These are phyloP conservation scores for Sanghuangporus sanghuang DNA, from an alignment of 1,284 basidiomycete genomes.

Conservation along the genomic window DNA sequence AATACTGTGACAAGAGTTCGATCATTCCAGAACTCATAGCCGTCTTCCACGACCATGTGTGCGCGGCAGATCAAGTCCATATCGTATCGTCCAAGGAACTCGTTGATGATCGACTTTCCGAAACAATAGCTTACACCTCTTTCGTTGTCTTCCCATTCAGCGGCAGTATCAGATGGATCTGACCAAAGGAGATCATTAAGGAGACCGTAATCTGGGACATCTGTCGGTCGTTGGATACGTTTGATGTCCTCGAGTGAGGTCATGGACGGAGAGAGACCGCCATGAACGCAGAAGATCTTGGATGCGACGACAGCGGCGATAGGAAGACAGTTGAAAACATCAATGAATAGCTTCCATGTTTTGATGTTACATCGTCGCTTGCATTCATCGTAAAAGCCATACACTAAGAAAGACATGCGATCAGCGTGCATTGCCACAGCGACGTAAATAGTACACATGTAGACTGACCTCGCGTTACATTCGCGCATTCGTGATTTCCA, in stretches of 20 bases:
- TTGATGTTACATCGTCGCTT: constrained; percentile 99
- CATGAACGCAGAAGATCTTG: constrained; percentile 99
- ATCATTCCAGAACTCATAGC: constrained; percentile 99
- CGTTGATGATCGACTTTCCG: constrained; percentile 95
- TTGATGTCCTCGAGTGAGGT: constrained; percentile 99
- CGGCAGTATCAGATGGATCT: constrained; percentile 95
- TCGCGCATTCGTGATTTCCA: constrained; percentile 99
- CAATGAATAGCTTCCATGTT: constrained; percentile 99
- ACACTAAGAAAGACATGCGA: constrained; percentile 55
- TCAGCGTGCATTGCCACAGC: constrained; percentile 9
- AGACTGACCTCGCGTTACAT: constrained; percentile 88
- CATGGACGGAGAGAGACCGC: constrained; percentile 95
- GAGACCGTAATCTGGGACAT: constrained; percentile 98
- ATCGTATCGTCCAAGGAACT: constrained; percentile 89
- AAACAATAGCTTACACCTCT: constrained; percentile 99
- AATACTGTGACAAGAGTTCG: constrained; percentile 98
- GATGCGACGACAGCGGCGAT: constrained; percentile 98
- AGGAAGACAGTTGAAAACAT: constrained; percentile 98
- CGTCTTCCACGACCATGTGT: constrained; percentile 99
- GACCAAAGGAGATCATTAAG: constrained; percentile 98
- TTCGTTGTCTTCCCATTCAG: constrained; percentile 99
- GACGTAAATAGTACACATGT: constrained; percentile 14
- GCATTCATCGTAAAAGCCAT: constrained; percentile 99
- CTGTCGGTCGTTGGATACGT: constrained; percentile 95
- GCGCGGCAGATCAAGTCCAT: constrained; percentile 99